A percentile compares a stretch with the other conserved stretches of the same genome.
These are phyloP conservation scores for Leccinum subgranulosum DNA, from an alignment of 768 basidiomycete species.

Conservation along the genomic window DNA sequence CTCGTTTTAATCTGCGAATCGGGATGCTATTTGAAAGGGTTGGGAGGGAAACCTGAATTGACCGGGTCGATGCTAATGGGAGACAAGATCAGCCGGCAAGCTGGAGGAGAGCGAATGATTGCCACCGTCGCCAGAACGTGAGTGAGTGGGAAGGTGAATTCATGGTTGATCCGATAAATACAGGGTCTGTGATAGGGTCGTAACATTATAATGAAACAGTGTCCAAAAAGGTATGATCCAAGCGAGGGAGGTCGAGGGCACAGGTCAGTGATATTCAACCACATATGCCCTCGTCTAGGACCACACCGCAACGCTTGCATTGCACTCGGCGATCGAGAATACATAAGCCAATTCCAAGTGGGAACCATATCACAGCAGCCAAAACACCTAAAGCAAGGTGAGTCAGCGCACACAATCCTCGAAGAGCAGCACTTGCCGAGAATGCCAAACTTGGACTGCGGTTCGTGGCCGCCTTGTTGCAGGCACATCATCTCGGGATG, in stretches of 20 bases:
- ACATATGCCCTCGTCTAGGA: slow-evolving; percentile 38
- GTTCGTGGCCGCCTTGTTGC: slow-evolving; percentile 69
- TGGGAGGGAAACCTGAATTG: too few relatives aligned
- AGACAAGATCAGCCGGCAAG: not conserved
- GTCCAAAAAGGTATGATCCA: not conserved
- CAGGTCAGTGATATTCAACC: slow-evolving; percentile 13
- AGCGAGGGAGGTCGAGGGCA: not conserved
- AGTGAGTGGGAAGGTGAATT: not conserved
- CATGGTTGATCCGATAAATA: slow-evolving; percentile 11
- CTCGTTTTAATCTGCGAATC: too few relatives aligned
- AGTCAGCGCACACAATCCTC: not conserved
- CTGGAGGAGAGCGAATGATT: not conserved
- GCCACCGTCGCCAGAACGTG: not conserved
- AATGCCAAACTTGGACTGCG: slow-evolving; percentile 62
- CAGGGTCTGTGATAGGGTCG: slow-evolving; percentile 4
- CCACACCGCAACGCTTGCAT: slow-evolving; percentile 50
- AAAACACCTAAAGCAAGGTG: slow-evolving; percentile 52
- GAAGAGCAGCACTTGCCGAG: slow-evolving; percentile 48
- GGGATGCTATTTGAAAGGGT: too few relatives aligned
- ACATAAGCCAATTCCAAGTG: slow-evolving; percentile 75
- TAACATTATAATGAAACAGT: not conserved
- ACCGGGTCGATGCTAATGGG: not conserved
- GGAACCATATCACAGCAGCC: slow-evolving; percentile 87
- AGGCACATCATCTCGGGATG: slow-evolving; percentile 85
- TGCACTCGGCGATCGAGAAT: slow-evolving; percentile 68